A percentile compares a stretch with the other conserved stretches of the same genome.
Conservation (phyloP, 1,139 yeast species). For the Blastobotrys aristatus region DNA sequence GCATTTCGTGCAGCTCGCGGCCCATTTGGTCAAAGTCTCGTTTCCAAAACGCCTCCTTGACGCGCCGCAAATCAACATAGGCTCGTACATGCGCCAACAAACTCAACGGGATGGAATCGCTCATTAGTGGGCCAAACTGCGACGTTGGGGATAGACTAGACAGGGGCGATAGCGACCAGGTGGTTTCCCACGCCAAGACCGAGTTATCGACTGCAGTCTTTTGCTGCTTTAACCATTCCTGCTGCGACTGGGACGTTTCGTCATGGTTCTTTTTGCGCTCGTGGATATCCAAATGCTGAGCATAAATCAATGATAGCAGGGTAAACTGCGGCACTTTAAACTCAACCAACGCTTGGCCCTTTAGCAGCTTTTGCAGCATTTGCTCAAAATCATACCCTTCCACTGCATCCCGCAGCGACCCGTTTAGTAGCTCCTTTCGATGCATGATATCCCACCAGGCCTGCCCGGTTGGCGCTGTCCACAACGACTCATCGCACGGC, state of each 20-base stretch:
- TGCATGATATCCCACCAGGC: conserved; percentile 50
- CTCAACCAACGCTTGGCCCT: conserved; percentile 31
- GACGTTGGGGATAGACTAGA: conserved; percentile 37
- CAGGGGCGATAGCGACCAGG: conserved; percentile 37
- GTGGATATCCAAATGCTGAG: conserved; percentile 67
- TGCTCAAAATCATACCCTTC: conserved; percentile 29
- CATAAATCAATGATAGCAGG: conserved; percentile 59
- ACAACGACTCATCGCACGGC: conserved; percentile 67
- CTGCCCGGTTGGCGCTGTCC: conserved; percentile 54
- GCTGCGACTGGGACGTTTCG: neutral
- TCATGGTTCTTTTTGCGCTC: conserved; percentile 16
- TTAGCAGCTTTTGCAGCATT: conserved; percentile 25
- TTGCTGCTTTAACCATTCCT: conserved; percentile 25
- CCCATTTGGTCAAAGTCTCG: conserved; percentile 37
- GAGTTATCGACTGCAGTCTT: conserved; percentile 27
- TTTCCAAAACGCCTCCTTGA: conserved; percentile 35
- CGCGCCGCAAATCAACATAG: conserved; percentile 32
- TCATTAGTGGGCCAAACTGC: conserved; percentile 37
- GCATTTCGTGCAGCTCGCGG: conserved; percentile 28
- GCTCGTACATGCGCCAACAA: conserved; percentile 38
- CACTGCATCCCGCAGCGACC: conserved; percentile 23
- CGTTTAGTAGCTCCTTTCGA: conserved; percentile 28
- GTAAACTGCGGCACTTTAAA: conserved; percentile 41
- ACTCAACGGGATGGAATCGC: conserved; percentile 38
- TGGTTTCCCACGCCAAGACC: conserved; percentile 38